Conservation (phyloP, 306 rosid species). For the Lathyrus tuberosus region DNA sequence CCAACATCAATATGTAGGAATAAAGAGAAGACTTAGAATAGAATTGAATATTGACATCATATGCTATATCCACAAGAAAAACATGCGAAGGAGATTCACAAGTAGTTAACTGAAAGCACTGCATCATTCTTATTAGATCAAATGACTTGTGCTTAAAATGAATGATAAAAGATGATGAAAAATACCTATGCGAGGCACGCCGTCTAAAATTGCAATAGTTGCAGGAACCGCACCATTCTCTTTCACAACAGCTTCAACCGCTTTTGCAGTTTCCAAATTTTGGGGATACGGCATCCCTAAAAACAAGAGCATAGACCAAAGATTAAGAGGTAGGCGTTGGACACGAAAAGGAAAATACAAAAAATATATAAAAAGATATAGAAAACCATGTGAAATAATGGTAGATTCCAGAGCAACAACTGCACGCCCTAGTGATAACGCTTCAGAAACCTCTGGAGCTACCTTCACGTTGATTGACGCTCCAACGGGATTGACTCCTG, state of each 20-base stretch:
- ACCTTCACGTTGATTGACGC: conserved; percentile 51
- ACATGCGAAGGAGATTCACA: conserved; percentile 7
- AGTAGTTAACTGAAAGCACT: conserved; percentile 13
- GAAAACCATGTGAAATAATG: conserved; percentile 82
- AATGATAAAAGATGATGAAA: conserved; percentile 31
- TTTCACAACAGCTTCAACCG: conserved; percentile 77
- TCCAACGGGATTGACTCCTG: conserved; percentile 25
- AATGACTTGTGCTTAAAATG: conserved; percentile 7
- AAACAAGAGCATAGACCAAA: conserved; percentile 37
- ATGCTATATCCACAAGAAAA: conserved; percentile 3
- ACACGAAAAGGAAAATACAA: neutral
- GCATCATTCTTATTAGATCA: conserved; percentile 29
- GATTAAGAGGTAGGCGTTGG: neutral
- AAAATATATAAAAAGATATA: neutral
- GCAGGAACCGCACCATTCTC: conserved; percentile 93
- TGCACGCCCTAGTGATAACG: conserved; percentile 67
- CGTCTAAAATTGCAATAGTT: conserved; percentile 89
- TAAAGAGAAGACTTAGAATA: neutral
- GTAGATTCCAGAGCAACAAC: conserved; percentile 96
- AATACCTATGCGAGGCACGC: conserved; percentile 82
- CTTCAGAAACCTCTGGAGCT: conserved; percentile 78
- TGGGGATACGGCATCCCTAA: conserved; percentile 96
- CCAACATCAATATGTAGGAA: conserved; percentile 21
- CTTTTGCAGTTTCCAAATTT: conserved; percentile 82
- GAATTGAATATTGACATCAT: neutral